Evolutionary conservation across 345 rosid species (phyloP).

Genomic region (Camelina laxa): DNA sequence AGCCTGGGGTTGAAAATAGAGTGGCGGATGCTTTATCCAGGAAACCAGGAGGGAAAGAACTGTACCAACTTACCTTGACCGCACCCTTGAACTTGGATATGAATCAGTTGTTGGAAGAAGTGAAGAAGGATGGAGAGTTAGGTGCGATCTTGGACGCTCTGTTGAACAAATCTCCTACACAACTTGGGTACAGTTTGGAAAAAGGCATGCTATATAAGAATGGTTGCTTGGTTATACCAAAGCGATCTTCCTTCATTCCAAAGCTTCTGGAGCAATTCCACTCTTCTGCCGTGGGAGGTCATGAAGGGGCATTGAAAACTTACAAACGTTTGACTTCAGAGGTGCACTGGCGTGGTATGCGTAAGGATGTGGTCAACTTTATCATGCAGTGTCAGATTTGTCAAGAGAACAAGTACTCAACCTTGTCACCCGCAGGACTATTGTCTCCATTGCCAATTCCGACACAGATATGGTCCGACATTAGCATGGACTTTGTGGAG

Average conservation of each 20-base stretch:
- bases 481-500: neutral
- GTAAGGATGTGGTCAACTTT: too few species aligned
- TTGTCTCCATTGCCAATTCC: neutral
- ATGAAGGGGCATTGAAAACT: neutral
- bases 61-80: accelerated
- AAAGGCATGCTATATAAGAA: neutral
- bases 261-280: neutral
- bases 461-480: accelerated
- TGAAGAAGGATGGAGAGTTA: too few species aligned
- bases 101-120: too few species aligned
- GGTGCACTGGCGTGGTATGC: too few species aligned
- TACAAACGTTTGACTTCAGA: neutral
- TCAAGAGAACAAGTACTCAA: neutral
- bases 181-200: too few species aligned
- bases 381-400: too few species aligned
- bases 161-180: too few species aligned
- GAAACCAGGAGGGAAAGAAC: too few species aligned
- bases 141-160: too few species aligned
- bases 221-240: neutral
- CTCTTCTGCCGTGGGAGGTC: accelerated
- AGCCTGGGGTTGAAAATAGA: neutral
- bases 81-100: too few species aligned
- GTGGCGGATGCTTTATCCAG: neutral
- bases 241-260: too few species aligned
- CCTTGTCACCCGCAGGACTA: neutral